A percentile compares a stretch with the other conserved stretches of the same genome.
These are phyloP conservation scores for Wickerhamiella sergipiensis DNA, from an alignment of 805 yeast genomes.

Conservation along the genomic window DNA sequence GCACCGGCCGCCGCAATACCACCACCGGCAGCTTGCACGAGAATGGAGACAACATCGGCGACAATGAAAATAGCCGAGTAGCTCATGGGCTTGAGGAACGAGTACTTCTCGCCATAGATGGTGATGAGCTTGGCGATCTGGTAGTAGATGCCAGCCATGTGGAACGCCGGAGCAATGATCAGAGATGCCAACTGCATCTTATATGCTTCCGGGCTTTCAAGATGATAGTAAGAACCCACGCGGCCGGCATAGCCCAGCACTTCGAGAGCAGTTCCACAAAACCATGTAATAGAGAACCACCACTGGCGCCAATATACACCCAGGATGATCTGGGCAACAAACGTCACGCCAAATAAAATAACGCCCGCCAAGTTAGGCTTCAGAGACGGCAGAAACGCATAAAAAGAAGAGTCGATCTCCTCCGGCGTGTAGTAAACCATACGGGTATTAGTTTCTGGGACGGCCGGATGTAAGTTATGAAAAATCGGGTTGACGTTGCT, in stretches of 20 bases:
- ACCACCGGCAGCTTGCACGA: constrained; percentile 67
- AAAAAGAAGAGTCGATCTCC: background rate
- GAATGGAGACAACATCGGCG: constrained; percentile 51
- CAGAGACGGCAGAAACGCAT: constrained; percentile 30
- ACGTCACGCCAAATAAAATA: constrained; percentile 38
- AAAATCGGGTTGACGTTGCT: background rate
- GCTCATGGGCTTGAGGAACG: constrained; percentile 40
- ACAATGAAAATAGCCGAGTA: constrained; percentile 52
- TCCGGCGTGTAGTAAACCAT: background rate
- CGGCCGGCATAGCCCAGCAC: constrained; percentile 58
- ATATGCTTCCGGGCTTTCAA: constrained; percentile 29
- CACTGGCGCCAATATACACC: constrained; percentile 38
- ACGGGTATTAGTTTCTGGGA: background rate
- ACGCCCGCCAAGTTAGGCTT: constrained; percentile 49
- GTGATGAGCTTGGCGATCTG: constrained; percentile 53
- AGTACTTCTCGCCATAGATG: constrained; percentile 42
- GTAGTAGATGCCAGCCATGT: constrained; percentile 74
- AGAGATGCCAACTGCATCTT: constrained; percentile 53
- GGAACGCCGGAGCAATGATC: constrained; percentile 70
- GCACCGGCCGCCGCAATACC: constrained; percentile 44
- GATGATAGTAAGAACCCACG: constrained; percentile 29
- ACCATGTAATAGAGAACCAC: constrained; percentile 52
- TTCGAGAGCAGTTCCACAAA: constrained; percentile 45
- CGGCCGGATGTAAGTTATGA: background rate
- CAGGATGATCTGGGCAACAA: constrained; percentile 30